Base-by-base conservation (phyloP, 768 basidiomycete species). In the Kwoniella dejecticola region DNA sequence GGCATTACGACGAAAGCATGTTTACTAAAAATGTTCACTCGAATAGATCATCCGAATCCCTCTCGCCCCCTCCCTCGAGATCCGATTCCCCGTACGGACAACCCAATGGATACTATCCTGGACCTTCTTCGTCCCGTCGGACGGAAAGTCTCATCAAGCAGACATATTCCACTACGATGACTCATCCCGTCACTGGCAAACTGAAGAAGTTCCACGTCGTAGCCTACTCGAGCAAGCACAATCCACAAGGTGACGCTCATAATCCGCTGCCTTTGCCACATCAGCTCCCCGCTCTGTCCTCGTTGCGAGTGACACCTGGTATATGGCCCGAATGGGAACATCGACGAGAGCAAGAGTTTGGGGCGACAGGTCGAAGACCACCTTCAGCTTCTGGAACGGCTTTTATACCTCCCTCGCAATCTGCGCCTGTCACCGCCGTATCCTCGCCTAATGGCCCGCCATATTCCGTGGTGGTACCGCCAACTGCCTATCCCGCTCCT, bases 161-260 rank as follows among this genome's bases (percentile, higher is more conserved):
- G 47, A 77, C 76, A 4, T 77, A 72, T 57, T 72, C 72, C 23
- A 74, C 74, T 21, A 67, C 63, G 11, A 74, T 75, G 66, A 66
- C 63, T 23, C 63, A 76, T 52, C 70, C 70, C 0, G 61, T 60
- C 50, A 70, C 64, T 12, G 62, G 66, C 41, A 72, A 71, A 45
- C 52, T 60, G 3, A 76, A 71, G 53, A 76, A 73, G 24, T 76
- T 71, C 40, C 74, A 76, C 52, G 70, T 76, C n/a, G 74, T 76
- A 19, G 74, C 67, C 3, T 76, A 76, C 45, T 71, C 71, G 19
- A 63, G 62, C 26, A 75, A 72, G 67, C 63, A 61, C 40, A 70
- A 75, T 45, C 71, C 74, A 29, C 70, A 71, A 47, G 73, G 70
- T 30, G 73, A 75, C 31, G 62, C 56, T 8, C 53, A 69, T 44